Conservation (phyloP, 2,329 filamentous ascomycete species). For the Ophiostoma himal-ulmi region DNA sequence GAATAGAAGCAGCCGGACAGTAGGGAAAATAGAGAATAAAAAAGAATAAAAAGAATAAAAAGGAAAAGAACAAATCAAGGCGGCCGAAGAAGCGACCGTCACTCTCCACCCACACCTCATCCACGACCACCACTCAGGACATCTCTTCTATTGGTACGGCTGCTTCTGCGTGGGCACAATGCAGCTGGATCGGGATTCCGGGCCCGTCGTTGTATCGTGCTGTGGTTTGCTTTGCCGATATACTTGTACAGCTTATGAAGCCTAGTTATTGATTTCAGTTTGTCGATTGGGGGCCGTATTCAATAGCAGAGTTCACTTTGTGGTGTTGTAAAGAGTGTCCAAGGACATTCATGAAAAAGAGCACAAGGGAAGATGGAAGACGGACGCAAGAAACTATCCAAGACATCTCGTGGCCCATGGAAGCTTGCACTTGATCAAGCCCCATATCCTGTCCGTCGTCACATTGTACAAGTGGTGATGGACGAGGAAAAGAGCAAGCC, state of each 20-base stretch:
- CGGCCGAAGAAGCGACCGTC: slow-evolving; percentile 3
- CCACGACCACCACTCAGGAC: not conserved
- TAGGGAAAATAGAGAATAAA: not conserved
- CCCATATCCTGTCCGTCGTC: no score
- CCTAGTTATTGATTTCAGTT: not conserved
- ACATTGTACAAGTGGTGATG: not conserved
- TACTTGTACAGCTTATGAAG: no score
- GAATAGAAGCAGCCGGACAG: not conserved
- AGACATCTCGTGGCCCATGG: no score
- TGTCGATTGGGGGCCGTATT: not conserved
- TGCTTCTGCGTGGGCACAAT: not conserved
- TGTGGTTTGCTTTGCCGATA: not conserved
- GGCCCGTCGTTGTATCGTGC: not conserved
- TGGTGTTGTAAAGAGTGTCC: no score
- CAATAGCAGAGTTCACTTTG: no score
- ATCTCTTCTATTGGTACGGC: not conserved
- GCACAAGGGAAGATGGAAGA: no score
- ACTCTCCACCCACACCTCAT: slow-evolving; percentile 8
- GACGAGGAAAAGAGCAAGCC: not conserved
- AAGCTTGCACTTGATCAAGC: not conserved
- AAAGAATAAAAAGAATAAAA: slow-evolving; percentile 11
- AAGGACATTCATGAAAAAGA: no score
- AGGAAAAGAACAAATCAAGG: not conserved
- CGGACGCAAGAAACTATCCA: not conserved
- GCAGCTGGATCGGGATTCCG: not conserved